phyloP scores from a whole-genome alignment of 129 eudicot species.

The Deinandra increscens region DNA sequence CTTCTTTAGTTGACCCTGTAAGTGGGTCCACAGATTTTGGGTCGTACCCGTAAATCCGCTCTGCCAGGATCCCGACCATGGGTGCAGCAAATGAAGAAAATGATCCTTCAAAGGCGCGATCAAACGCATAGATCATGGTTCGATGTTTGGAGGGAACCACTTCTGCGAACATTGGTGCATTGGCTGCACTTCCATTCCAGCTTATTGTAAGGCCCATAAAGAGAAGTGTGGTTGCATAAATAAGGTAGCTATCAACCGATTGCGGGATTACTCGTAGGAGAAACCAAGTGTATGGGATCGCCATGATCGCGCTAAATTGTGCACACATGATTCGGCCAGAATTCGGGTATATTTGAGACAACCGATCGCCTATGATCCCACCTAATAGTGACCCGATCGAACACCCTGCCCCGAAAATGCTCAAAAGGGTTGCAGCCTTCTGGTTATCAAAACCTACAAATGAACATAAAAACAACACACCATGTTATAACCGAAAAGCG shows the following conservation, averaged over 20 bases:
- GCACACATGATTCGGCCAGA: constrained; percentile 90
- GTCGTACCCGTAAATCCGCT: constrained; percentile 87
- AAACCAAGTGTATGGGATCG: constrained; percentile 87
- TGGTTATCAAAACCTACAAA: constrained; percentile 81
- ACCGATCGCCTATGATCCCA: constrained; percentile 73
- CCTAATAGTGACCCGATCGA: constrained; percentile 79
- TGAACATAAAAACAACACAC: not conserved
- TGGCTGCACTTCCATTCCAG: constrained; percentile 81
- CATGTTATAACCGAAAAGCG: not conserved
- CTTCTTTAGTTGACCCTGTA: constrained; percentile 67
- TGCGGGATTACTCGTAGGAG: constrained; percentile 72
- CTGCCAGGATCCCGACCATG: constrained; percentile 80
- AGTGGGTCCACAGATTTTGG: constrained; percentile 60
- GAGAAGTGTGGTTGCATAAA: constrained; percentile 65
- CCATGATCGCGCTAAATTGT: constrained; percentile 89
- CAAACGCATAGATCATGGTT: constrained; percentile 95
- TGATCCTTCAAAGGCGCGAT: constrained; percentile 89
- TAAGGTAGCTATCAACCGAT: constrained; percentile 52
- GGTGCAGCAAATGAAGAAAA: constrained; percentile 98
- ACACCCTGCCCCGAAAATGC: constrained; percentile 79
- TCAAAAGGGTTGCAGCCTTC: constrained; percentile 70
- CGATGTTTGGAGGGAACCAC: constrained; percentile 88
- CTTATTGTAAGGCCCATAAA: constrained; percentile 88
- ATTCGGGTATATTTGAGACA: constrained; percentile 67
- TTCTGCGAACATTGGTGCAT: constrained; percentile 96